These are phyloP conservation scores for Dioszegia aurantiaca DNA, from an alignment of 768 basidiomycete genomes.

Conservation along the genomic window DNA sequence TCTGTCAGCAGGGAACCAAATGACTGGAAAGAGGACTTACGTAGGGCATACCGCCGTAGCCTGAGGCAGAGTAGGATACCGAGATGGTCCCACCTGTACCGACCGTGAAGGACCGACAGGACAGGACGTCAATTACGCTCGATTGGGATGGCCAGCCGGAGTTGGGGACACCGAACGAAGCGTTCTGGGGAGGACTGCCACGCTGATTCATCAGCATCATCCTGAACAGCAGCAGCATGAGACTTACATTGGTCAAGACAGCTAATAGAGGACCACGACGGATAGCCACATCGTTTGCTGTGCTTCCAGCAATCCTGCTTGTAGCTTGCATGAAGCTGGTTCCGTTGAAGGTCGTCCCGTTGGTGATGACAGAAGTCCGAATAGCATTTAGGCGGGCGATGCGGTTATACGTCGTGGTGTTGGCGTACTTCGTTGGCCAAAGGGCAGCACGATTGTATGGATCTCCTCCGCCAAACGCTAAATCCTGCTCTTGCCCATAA, in stretches of 20 bases:
- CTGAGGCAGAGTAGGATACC: constrained; percentile 40
- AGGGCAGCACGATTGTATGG: constrained; percentile 47
- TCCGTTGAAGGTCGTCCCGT: constrained; percentile 30
- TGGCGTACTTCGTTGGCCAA: constrained; percentile 46
- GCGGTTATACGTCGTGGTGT: constrained; percentile 43
- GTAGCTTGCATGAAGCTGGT: constrained; percentile 36
- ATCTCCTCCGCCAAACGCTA: constrained; percentile 35
- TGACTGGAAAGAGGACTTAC: constrained; percentile 22
- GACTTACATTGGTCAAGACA: constrained; percentile 47
- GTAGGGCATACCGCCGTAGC: constrained; percentile 47
- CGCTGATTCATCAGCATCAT: constrained; percentile 17
- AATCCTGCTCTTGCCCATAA: constrained; percentile 50
- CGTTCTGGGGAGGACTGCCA: constrained; percentile 39
- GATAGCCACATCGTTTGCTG: constrained; percentile 42
- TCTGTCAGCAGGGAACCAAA: not conserved
- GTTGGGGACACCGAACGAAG: constrained; percentile 33
- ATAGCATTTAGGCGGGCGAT: constrained; percentile 39
- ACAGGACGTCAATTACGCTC: constrained; percentile 44
- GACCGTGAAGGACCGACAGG: constrained; percentile 37
- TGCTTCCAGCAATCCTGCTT: constrained; percentile 28
- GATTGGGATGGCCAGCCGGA: constrained; percentile 40
- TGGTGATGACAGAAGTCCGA: constrained; percentile 42
- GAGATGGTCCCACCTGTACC: constrained; percentile 39
- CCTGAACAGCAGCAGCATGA: not conserved
- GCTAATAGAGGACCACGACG: constrained; percentile 47